Evolutionary conservation across 1,284 basidiomycete species (phyloP), one percentile per base, ranked within the genome.

Genomic region (Trametes sp.): DNA sequence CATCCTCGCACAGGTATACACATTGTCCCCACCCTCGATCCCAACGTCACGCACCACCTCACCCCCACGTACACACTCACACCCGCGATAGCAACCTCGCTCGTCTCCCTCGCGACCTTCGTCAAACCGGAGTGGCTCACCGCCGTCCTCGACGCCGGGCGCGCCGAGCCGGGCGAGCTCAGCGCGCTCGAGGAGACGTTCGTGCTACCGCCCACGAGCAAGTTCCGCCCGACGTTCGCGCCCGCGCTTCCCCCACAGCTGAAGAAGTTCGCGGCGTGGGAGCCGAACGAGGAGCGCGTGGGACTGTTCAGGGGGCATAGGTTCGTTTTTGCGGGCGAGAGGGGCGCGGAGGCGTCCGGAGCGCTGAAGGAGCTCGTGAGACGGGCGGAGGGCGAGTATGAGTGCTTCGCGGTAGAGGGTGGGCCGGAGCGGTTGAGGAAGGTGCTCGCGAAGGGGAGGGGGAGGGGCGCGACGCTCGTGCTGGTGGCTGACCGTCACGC

Each of bases 61-160:
- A 80, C 81, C 2, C 69, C 83, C 2, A 81, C 80, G 28, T 84
- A 82, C 62, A 72, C 78, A 10, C 76, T 84, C n/a, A 83, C 78
- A 11, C 74, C 84, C 1, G 63, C 77, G 0, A 74, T 86, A 33
- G 84, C 84, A 0, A 75, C 81, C 0, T 89, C 90, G 16, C 78
- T 92, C 21, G 73, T 90, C 11, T 81, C 81, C 13, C 77, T 80
- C 0, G 79, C 82, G 13, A 80, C 82, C 16, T 79, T 91, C 42
- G 87, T 88, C 36, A 88, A 81, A 61, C 78, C 80, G 0, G 86
- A 87, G 51, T 92, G 90, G 89, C 74, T 92, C 29, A 72, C 74
- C 7, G 84, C 90, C 56, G 69, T 89, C 23, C 66, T 90, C 33
- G 79, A 80, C 1, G 74, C 85, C 0, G 86, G 84, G 9, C 72